Evolutionary conservation across 2,329 filamentous ascomycete genomes (phyloP), one percentile per base, ranked within the genome.

Genomic region (Fusarium incarnatum): DNA sequence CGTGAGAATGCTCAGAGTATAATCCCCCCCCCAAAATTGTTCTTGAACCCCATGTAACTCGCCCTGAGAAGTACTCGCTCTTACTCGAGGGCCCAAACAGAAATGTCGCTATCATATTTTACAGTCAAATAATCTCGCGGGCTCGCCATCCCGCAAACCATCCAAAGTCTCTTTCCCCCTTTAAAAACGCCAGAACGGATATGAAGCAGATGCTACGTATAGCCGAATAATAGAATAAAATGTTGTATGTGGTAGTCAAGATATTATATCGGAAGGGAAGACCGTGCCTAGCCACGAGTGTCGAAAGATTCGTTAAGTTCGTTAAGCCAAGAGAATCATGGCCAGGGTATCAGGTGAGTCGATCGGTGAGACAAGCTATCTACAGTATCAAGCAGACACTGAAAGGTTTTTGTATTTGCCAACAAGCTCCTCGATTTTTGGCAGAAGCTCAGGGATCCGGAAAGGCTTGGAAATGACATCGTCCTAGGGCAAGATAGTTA

Each of bases 391-490:
- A 28, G 58, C 30, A 40, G 74, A 66, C 16, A 78, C 68, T 9
- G 77, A 77, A 13, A 80, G 68, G 22, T 71, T 78, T 48, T 76
- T 77, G 70, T 83, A 83, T 56, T 81, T 83, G 50, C 74, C 72
- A 4, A 85, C 83, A 20, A 89, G 78, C 76, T 88, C 85, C 66
- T 88, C 84, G 66, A 93, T 91, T 77, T 91, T 91, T 16, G 88
- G 88, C 46, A 92, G 83, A 55, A 93, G 79, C 58, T 93, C 89
- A n/a, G 86, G 86, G 55, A 92, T 89, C n/a, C 89, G 87, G 76
- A 94, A 95, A 6, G 93, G 92, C 76, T 95, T 95, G 2, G 91
- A 90, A 37, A 95, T 91, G 45, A 94, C 88, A 78, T 91, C 90
- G 78, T 94, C 90, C 87, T 89, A 16, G 8, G 20, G 20, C 34